A percentile compares a stretch with the other conserved stretches of the same genome.
phyloP scores from a whole-genome alignment of 2,329 filamentous ascomycete genomes.

The Aspergillus sp. region DNA sequence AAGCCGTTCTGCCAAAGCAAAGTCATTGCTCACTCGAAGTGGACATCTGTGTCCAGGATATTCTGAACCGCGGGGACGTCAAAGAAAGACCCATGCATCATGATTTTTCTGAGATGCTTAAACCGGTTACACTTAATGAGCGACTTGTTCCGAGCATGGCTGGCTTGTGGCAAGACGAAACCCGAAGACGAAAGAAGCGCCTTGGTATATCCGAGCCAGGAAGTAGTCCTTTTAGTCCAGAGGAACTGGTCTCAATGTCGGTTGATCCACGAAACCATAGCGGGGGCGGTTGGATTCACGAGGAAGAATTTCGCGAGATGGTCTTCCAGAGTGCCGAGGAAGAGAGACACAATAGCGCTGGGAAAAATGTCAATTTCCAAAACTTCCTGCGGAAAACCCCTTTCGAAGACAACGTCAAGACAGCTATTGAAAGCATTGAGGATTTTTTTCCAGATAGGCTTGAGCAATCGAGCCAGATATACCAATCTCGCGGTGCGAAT shows the following conservation, averaged over 20 bases:
- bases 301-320: slow-evolving; percentile 67
- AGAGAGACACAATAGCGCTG: slow-evolving; percentile 49
- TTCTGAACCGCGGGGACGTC: slow-evolving; percentile 71
- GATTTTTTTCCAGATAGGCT: slow-evolving; percentile 72
- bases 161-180: slow-evolving; percentile 85
- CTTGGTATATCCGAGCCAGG: slow-evolving; percentile 57
- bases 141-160: slow-evolving; percentile 93
- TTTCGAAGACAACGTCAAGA: slow-evolving; percentile 57
- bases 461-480: slow-evolving; percentile 15
- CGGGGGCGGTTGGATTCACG: slow-evolving; percentile 83
- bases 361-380: slow-evolving; percentile 49
- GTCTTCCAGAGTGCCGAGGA: slow-evolving; percentile 55
- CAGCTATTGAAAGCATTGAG: slow-evolving; percentile 72
- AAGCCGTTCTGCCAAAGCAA: slow-evolving; percentile 59
- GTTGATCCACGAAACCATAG: slow-evolving; percentile 66
- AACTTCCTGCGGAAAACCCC: slow-evolving; percentile 52
- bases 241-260: slow-evolving; percentile 81
- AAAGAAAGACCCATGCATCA: slow-evolving; percentile 74
- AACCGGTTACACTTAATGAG: slow-evolving; percentile 56
- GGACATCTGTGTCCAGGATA: slow-evolving; percentile 81
- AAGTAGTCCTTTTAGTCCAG: slow-evolving; percentile 69
- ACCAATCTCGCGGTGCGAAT: slow-evolving; percentile 6
- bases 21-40: slow-evolving; percentile 87
- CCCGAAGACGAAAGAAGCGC: slow-evolving; percentile 62
- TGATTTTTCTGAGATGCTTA: slow-evolving; percentile 67